Conservation (phyloP, 2,329 filamentous ascomycete species). For the Corniculantispora saksenae region DNA sequence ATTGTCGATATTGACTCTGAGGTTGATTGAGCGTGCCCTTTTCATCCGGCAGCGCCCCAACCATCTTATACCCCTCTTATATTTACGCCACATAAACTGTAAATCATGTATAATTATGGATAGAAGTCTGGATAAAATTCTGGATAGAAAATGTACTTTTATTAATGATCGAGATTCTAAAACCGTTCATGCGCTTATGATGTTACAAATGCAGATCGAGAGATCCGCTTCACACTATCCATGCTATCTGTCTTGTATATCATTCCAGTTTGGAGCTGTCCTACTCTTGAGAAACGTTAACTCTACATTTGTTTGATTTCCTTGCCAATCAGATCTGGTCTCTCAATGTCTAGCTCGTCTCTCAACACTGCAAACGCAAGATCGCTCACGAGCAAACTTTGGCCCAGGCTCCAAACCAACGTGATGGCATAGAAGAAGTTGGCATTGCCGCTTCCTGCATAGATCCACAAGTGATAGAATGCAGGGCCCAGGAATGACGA, state of each 20-base stretch:
- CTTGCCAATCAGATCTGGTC: conserved; percentile 87
- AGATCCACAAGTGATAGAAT: conserved; percentile 98
- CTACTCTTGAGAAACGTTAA: neutral
- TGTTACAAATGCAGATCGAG: conserved; percentile 1
- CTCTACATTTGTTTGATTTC: conserved; percentile 78
- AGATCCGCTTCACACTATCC: neutral
- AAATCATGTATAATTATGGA: conserved; percentile 9
- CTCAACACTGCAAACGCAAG: conserved; percentile 83
- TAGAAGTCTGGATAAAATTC: too few relatives aligned
- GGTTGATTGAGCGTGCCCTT: conserved; percentile 33
- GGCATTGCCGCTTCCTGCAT: conserved; percentile 94
- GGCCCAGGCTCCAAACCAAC: conserved; percentile 91
- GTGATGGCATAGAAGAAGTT: conserved; percentile 99
- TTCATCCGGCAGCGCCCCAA: neutral
- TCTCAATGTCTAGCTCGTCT: conserved; percentile 91
- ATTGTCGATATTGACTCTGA: conserved; percentile 39
- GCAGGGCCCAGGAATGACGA: conserved; percentile 86
- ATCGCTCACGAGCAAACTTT: conserved; percentile 85
- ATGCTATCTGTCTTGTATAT: neutral
- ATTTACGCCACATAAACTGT: conserved; percentile 2
- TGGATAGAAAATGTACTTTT: conserved; percentile 19
- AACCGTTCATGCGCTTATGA: neutral
- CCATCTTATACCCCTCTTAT: conserved; percentile 15
- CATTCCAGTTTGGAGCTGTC: neutral
- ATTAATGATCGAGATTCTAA: neutral